Base-by-base conservation (phyloP, 2,329 filamentous ascomycete species). In the Fusarium incarnatum region DNA sequence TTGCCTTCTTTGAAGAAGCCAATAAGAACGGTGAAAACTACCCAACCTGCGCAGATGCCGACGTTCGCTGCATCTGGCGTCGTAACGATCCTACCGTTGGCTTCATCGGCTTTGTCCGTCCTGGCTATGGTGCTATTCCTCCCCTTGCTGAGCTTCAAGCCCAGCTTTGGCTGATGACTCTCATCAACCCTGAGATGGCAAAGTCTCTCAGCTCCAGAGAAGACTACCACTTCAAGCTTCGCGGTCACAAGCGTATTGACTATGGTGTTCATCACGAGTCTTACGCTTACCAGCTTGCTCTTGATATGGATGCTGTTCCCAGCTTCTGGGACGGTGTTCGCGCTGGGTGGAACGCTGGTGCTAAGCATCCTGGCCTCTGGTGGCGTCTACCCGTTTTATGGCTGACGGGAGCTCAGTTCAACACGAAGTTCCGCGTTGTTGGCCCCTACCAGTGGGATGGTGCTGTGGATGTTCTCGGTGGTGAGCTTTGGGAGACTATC, bases 101-200 rank as follows among this genome's bases (percentile, higher is more conserved):
- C 3, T 48, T 48, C 9, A 48, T 48, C 7, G 46, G 46, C 15
- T 48, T 48, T 12, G 20, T 48, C 15, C 46, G 46, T 12, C 46
- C 46, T 12, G 46, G 46, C 15, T 48, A 48, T 10, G 46, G 46
- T 8, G 46, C 46, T 8, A 48, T 48, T 6, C 46, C 46, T 8
- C 46, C 46, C 0, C 46, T 48, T 32, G 46, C 46, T 12, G 46
- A 48, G 15, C 46, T 48, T 12, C 46, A 48, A 18, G 79, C 81
- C 6, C 81, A 83, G 73, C 77, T 84, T 84, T 81, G 80, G 73
- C 82, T 23, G 4, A 48, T 48, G 46, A 48, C 46, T 18, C 55
- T 37, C n/a, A 40, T n/a, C 55, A 58, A 34, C 13, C 52, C 52
- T 25, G 52, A 47, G 6, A n/a, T 46, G 22, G 27, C 6, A 4